phyloP scores from a whole-genome alignment of 176 grass and related monocot genomes.

The Carex pumila region DNA sequence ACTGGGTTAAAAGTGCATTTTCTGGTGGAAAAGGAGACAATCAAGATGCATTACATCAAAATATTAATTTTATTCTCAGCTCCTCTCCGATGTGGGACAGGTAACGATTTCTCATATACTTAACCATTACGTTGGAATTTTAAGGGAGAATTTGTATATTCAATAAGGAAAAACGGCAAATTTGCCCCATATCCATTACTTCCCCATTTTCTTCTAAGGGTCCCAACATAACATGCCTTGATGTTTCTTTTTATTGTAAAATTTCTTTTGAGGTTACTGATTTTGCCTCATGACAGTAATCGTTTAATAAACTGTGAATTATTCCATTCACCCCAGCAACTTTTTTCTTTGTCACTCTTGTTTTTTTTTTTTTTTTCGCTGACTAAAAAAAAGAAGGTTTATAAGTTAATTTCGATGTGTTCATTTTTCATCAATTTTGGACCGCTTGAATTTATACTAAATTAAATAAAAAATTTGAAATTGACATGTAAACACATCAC shows the following conservation, averaged over 20 bases:
- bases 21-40: constrained; percentile 50
- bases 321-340: neutral
- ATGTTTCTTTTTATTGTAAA: neutral
- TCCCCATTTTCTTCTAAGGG: neutral
- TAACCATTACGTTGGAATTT: neutral
- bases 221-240: neutral
- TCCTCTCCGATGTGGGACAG: constrained; percentile 97
- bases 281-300: neutral
- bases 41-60: constrained; percentile 55
- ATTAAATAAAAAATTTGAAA: too few species aligned
- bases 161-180: neutral
- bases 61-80: constrained; percentile 64
- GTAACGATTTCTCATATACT: constrained; percentile 26
- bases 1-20: constrained; percentile 91
- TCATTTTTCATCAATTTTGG: too few species aligned
- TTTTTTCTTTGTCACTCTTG: neutral
- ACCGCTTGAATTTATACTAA: too few species aligned
- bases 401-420: too few species aligned
- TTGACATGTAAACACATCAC: too few species aligned
- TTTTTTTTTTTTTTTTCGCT: neutral
- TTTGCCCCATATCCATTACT: neutral
- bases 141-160: neutral
- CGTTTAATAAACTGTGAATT: neutral
- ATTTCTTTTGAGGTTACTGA: neutral
- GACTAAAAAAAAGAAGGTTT: neutral